Conservation (phyloP, 345 rosid species). For the Hypericum perforatum region DNA sequence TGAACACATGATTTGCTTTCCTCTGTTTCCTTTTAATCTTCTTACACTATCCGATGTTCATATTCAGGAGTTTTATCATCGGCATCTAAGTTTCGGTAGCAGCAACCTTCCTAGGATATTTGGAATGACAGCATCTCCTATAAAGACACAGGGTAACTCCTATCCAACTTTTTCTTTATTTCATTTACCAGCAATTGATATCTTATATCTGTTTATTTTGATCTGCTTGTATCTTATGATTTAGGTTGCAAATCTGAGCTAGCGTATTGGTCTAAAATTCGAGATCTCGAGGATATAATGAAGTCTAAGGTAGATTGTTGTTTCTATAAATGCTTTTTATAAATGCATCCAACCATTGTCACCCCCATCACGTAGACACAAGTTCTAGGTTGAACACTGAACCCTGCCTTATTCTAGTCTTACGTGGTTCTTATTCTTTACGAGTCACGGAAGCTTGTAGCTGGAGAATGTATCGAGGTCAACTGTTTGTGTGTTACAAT, state of each 20-base stretch:
- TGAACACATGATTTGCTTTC: too few species aligned
- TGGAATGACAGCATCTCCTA: constrained; percentile 94
- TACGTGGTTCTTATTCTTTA: too few species aligned
- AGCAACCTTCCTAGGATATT: constrained; percentile 57
- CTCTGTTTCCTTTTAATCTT: background rate
- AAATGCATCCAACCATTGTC: background rate
- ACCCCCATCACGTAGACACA: too few species aligned
- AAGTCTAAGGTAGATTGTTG: constrained; percentile 54
- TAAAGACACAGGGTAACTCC: constrained; percentile 60
- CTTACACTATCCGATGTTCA: constrained; percentile 2
- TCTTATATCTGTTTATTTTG: constrained; percentile 4
- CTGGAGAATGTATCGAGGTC: too few species aligned
- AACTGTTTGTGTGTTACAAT: too few species aligned
- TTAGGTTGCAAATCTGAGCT: constrained; percentile 34
- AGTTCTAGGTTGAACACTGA: too few species aligned
- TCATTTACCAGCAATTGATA: background rate
- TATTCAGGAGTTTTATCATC: constrained; percentile 77
- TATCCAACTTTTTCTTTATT: background rate
- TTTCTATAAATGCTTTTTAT: too few species aligned
- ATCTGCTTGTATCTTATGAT: background rate
- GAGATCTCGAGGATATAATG: constrained; percentile 61
- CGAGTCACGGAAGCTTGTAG: too few species aligned
- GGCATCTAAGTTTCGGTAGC: constrained; percentile 20
- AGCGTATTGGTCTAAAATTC: constrained; percentile 47
- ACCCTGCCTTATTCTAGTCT: too few species aligned